Base-by-base conservation (phyloP, 768 basidiomycete species). In the Grammothele lineata region DNA sequence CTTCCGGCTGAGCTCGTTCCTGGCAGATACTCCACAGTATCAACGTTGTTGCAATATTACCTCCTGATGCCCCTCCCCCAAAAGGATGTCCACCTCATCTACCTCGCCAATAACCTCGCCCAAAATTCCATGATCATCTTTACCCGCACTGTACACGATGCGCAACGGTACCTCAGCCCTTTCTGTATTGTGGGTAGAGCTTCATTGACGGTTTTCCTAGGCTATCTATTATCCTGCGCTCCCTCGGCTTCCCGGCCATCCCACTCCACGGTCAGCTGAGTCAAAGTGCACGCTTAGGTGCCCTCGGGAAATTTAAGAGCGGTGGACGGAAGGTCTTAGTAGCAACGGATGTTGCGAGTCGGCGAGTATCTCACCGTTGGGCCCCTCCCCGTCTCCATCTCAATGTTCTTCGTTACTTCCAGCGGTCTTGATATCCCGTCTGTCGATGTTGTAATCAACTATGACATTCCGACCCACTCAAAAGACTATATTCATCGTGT, bases 401-500 rank as follows among this genome's bases (percentile, higher is more conserved):
- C 19, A 21, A 30, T 39, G 19, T 23, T 15, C 27, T 30, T 30
- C 8, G 27, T 30, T 30, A 14, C 7, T 26, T 32, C 40, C 57
- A 89, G 92, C 57, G 95, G 95, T 60, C 74, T 99, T 36, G 95
- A 99, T 67, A 93, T 99, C 49, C 93, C 94, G 10, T 80, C 86
- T 22, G 96, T 99, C 32, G 96, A 99, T 61, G 72, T 94, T 27
- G 94, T 99, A 47, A 90, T 99, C 67, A 99, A 99, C 68, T 99
- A 91, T 65, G 94, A 96, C 65, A 87, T 97, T 53, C 96, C 96
- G 1, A 91, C 91, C 1, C 91, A 98, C 64, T 97, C 94, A 14
- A 98, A 99, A 71, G 96, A 98, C 65, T 99, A 99, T 67, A 96
- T 99, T 40, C 96, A 99, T 63, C 83, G 96, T 36, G 96, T 99